A percentile compares a stretch with the other conserved stretches of the same genome.
These are phyloP conservation scores for Alloascoidea africana DNA, from an alignment of 805 yeast species.

Conservation along the genomic window DNA sequence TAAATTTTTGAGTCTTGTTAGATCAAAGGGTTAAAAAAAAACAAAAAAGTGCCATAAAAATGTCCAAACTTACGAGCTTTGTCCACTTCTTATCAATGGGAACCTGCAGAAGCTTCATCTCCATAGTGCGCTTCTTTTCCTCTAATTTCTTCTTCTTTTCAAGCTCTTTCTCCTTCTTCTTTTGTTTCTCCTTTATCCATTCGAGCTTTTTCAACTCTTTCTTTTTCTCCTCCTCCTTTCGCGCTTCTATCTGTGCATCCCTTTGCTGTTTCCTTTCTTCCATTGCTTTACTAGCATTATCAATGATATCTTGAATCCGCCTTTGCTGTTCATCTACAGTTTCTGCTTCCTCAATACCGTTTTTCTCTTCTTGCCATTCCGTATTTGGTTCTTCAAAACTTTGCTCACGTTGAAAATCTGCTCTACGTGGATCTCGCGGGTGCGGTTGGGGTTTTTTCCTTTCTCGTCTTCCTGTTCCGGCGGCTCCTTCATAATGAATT, in stretches of 20 bases:
- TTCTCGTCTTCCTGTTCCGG: conserved; percentile 6
- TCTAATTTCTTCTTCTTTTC: neutral
- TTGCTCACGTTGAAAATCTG: conserved; percentile 16
- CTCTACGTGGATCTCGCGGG: conserved; percentile 12
- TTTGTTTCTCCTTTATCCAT: conserved; percentile 3
- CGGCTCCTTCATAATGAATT: conserved; percentile 13
- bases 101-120: neutral
- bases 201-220: conserved; percentile 2
- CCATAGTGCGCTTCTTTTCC: neutral
- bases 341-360: conserved; percentile 22
- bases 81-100: conserved; percentile 16
- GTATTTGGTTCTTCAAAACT: conserved; percentile 15
- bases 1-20: conserved; percentile 14
- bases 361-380: conserved; percentile 12
- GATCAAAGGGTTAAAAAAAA: too few relatives aligned
- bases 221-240: conserved; percentile 2
- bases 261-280: conserved; percentile 3
- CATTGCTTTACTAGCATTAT: conserved; percentile 8
- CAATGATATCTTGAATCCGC: conserved; percentile 12
- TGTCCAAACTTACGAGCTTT: conserved; percentile 8
- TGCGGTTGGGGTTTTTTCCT: conserved; percentile 14
- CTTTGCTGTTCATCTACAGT: conserved; percentile 10
- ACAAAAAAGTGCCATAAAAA: neutral
- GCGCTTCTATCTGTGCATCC: conserved; percentile 1
- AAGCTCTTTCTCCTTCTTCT: neutral